Base-by-base conservation (phyloP, 768 basidiomycete genomes). In the Melanogaster broomeanus region DNA sequence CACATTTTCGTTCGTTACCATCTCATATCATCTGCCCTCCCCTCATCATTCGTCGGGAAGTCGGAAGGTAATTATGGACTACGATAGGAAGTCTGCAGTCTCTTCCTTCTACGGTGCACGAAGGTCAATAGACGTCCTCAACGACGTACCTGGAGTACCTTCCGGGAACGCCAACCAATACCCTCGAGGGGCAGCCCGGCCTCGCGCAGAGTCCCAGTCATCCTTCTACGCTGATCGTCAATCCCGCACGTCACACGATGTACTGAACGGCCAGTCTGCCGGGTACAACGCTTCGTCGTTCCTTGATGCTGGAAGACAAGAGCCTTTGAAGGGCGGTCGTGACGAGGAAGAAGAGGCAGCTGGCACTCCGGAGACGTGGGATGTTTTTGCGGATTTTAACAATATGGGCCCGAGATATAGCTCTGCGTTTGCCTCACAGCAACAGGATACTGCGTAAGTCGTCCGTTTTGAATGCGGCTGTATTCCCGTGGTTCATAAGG, bases 331-430 rank as follows among this genome's bases (percentile, higher is more conserved):
- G 64, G 85, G 83, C 9, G 88, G 84, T n/a, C 72, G 77, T 48
- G 89, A 90, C 57, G 90, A 91, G 63, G 83, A 85, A 59, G 80
- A 79, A 53, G 74, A 74, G 39, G 67, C 58, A 12, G 56, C 58
- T 8, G 66, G 61, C n/a, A 61, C 62, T 22, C 74, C 72, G 38
- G 74, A 71, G 15, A 74, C 75, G 30, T 92, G 88, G 84, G 88
- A 93, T 65, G 83, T 93, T 40, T 93, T 84, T 64, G 88, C 91
- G 19, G 91, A 93, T 70, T 93, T 93, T 70, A 93, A 93, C 72
- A 93, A 93, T 59, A 68, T 82, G 6, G 91, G 91, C 2, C 91
- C 90, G 19, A 75, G 79, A 48, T 93, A 93, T 60, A 88, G 86
- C 61, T 71, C 76, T 19, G 77, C 85, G 6, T 85, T 87, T 64